phyloP scores from a whole-genome alignment of 1,284 basidiomycete species.

The Malassezia sp. region DNA sequence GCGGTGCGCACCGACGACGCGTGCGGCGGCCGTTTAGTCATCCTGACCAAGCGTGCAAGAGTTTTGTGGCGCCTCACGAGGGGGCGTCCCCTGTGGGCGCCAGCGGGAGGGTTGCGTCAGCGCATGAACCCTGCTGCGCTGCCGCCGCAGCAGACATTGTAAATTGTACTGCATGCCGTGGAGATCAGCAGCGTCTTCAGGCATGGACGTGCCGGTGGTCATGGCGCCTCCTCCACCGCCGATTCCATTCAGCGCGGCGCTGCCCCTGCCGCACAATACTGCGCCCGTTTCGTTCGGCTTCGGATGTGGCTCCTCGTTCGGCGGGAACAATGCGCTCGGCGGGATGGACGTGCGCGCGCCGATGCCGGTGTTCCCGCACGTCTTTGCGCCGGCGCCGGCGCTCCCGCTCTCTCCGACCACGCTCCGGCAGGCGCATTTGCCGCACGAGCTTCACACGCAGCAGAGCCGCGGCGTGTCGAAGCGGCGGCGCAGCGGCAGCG shows the following conservation, averaged over 20 bases:
- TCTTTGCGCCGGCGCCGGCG: neutral
- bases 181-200: neutral
- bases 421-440: neutral
- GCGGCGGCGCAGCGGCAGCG: slow-evolving; percentile 6
- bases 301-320: slow-evolving; percentile 7
- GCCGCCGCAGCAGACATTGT: too few species aligned
- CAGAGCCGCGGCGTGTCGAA: neutral
- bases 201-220: slow-evolving; percentile 3
- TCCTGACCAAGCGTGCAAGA: too few species aligned
- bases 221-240: slow-evolving; percentile 12
- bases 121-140: too few species aligned
- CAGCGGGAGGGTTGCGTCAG: too few species aligned
- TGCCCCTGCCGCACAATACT: neutral
- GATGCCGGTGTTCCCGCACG: too few species aligned
- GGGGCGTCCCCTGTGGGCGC: too few species aligned
- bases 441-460: neutral
- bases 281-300: slow-evolving; percentile 13
- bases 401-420: neutral
- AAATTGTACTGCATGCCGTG: too few species aligned
- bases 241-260: slow-evolving; percentile 10
- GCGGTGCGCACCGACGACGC: neutral
- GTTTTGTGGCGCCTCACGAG: too few species aligned
- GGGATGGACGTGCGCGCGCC: too few species aligned
- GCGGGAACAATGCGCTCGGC: neutral
- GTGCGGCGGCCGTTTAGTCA: too few species aligned